Percentiles rank a stretch among this genome's conserved stretches.
Evolutionary conservation across 768 basidiomycete species (phyloP).

Genomic region (Russula foetens): DNA sequence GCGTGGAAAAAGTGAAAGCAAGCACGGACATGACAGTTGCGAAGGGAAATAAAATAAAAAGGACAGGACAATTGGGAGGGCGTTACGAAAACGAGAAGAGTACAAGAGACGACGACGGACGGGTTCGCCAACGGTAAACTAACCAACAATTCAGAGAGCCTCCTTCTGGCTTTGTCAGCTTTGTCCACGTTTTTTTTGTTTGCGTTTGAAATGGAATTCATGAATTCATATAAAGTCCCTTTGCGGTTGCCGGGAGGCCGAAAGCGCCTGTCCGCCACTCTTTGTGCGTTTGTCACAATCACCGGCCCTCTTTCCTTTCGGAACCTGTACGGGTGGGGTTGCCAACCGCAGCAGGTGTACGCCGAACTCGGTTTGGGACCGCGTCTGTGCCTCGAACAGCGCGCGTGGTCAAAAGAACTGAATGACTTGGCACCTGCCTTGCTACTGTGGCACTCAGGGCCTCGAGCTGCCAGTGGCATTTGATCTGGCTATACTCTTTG

Average conservation of each 20-base stretch:
- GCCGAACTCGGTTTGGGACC: too few species aligned
- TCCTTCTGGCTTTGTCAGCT: background rate
- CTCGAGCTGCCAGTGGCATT: background rate
- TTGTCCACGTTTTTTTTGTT: background rate
- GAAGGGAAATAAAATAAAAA: background rate
- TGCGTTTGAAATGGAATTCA: background rate
- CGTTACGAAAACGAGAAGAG: background rate
- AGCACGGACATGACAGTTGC: background rate
- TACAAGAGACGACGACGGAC: background rate
- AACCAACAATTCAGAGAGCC: background rate
- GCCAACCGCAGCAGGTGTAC: too few species aligned
- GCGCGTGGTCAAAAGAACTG: too few species aligned
- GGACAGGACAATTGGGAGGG: background rate
- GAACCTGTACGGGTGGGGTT: too few species aligned
- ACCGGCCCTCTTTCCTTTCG: too few species aligned
- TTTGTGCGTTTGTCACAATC: too few species aligned
- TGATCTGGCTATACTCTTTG: background rate
- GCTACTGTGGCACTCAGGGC: background rate
- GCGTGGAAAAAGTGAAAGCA: background rate
- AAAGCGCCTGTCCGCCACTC: background rate
- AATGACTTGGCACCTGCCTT: background rate
- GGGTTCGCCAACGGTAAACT: background rate
- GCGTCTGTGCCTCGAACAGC: too few species aligned
- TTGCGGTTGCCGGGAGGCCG: background rate
- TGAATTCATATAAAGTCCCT: background rate